phyloP scores from a whole-genome alignment of 768 basidiomycete genomes.

The Hemileccinum impolitum region DNA sequence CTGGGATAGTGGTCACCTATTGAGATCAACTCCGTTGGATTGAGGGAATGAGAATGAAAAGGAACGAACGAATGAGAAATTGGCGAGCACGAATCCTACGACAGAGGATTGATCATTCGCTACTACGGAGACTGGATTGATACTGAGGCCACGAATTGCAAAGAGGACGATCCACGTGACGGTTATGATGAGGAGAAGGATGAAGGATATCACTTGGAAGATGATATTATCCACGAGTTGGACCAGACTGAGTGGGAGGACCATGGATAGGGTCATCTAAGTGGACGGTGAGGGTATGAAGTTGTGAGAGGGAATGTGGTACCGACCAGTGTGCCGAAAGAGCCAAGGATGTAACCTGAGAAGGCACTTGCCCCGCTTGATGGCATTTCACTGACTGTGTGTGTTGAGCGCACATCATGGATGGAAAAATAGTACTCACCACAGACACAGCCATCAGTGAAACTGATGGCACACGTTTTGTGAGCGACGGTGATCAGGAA shows the following conservation, averaged over 20 bases:
- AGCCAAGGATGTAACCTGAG: constrained; percentile 21
- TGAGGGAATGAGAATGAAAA: neutral
- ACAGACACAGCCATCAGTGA: constrained; percentile 20
- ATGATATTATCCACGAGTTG: constrained; percentile 24
- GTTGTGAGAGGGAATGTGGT: no score
- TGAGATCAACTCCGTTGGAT: neutral
- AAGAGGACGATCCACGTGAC: constrained; percentile 19
- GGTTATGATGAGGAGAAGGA: constrained; percentile 18
- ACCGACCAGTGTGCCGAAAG: constrained; percentile 21
- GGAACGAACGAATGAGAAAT: constrained; percentile 23
- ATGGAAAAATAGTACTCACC: constrained; percentile 7
- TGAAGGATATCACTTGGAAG: constrained; percentile 22
- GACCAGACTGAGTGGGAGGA: constrained; percentile 24
- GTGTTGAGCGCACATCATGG: neutral
- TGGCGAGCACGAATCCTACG: constrained; percentile 22
- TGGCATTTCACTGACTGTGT: constrained; percentile 11
- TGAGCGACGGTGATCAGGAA: constrained; percentile 23
- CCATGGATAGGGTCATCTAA: constrained; percentile 16
- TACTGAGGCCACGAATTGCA: constrained; percentile 7
- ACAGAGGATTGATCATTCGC: constrained; percentile 19
- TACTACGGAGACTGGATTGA: constrained; percentile 11
- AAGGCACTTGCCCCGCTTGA: constrained; percentile 12
- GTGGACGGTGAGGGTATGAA: neutral
- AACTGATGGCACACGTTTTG: constrained; percentile 26
- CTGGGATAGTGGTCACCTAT: constrained; percentile 23